These are phyloP conservation scores for Gloeopeniophorella convolvens DNA, from an alignment of 768 basidiomycete species.

Conservation along the genomic window DNA sequence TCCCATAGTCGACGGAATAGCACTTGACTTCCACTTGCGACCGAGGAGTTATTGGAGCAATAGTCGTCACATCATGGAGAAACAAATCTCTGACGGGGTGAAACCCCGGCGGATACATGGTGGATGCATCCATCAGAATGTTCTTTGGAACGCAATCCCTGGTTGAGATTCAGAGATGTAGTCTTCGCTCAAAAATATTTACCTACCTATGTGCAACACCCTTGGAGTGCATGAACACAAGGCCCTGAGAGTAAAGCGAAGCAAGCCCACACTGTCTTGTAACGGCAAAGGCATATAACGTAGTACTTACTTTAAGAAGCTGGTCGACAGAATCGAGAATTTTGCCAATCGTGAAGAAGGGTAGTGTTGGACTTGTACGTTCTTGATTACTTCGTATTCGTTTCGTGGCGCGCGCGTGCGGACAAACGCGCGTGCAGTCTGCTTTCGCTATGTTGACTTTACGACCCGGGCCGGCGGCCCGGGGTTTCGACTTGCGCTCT, in stretches of 20 bases:
- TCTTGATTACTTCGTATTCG: too few species aligned
- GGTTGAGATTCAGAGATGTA: too few species aligned
- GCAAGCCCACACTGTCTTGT: too few species aligned
- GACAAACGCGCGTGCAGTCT: too few species aligned
- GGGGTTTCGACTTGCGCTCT: too few species aligned
- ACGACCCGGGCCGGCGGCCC: too few species aligned
- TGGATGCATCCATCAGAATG: conserved; percentile 11
- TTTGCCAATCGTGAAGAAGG: background rate
- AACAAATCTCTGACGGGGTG: conserved; percentile 1
- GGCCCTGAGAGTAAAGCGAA: conserved; percentile 2
- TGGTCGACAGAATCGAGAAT: conserved; percentile 12
- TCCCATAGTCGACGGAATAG: conserved; percentile 13
- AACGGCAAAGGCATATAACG: too few species aligned
- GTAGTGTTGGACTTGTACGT: too few species aligned
- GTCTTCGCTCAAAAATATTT: fast-evolving
- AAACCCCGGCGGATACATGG: conserved; percentile 12
- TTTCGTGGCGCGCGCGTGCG: too few species aligned
- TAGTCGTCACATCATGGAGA: background rate
- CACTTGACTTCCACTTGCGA: conserved; percentile 3
- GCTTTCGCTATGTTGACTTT: too few species aligned
- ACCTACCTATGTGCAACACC: conserved; percentile 17
- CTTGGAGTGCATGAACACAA: conserved; percentile 15
- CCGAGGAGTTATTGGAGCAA: background rate
- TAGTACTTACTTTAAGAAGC: conserved; percentile 10
- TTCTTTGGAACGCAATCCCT: conserved; percentile 3